phyloP scores from a whole-genome alignment of 192 early-diverging fungal species.

The Haplosporangium gracile region DNA sequence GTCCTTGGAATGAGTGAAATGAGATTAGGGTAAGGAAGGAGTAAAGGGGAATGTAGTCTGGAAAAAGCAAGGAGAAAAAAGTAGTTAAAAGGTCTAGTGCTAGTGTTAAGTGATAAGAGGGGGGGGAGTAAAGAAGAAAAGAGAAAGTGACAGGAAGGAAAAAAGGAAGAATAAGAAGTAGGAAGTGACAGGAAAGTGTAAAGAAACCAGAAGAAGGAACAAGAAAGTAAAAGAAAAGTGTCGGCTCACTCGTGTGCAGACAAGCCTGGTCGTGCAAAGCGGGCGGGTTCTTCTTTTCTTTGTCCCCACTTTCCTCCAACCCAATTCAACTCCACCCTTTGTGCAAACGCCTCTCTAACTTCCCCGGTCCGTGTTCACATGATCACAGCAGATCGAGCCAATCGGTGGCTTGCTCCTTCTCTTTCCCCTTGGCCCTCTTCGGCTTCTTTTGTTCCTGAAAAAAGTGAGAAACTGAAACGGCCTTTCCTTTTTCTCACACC shows the following conservation, averaged over 20 bases:
- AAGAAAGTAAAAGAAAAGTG: not conserved
- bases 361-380: constrained; percentile 9
- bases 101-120: not conserved
- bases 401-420: not conserved
- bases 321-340: not conserved
- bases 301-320: not conserved
- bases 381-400: constrained; percentile 8
- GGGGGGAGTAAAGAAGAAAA: not conserved
- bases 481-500: not conserved
- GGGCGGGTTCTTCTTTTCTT: not conserved
- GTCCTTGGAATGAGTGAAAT: constrained; percentile 6
- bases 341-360: not conserved
- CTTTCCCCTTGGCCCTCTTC: not conserved
- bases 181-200: not conserved
- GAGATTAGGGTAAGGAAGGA: not conserved
- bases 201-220: constrained; percentile 3
- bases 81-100: not conserved
- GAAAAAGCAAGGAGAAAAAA: not conserved
- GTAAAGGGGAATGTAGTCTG: not conserved
- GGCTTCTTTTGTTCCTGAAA: constrained; percentile 2
- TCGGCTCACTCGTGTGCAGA: constrained; percentile 4
- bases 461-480: not conserved
- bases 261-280: not conserved
- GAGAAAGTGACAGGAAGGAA: not conserved
- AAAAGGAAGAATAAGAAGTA: not conserved